Conservation (phyloP, 352 stramenopile genomes). For the Phytophthora colocasiae region DNA sequence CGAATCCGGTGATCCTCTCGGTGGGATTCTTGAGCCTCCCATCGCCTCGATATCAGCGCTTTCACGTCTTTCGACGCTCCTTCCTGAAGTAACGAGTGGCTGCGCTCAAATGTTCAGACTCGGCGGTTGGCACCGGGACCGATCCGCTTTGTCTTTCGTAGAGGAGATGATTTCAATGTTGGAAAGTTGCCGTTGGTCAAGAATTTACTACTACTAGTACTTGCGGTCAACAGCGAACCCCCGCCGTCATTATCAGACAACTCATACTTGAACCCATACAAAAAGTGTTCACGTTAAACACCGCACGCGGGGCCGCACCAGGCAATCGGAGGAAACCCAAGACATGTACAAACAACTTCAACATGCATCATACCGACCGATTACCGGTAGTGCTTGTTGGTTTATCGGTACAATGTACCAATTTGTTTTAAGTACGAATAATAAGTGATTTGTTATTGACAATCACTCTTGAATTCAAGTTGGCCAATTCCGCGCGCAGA, state of each 20-base stretch:
- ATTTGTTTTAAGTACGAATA: neutral
- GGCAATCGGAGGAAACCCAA: constrained; percentile 30
- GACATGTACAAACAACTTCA: constrained; percentile 13
- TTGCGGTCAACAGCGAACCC: constrained; percentile 5
- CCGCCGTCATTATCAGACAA: constrained; percentile 19
- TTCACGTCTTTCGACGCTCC: neutral
- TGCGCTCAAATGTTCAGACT: constrained; percentile 24
- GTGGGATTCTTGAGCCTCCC: constrained; percentile 7
- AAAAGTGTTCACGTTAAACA: constrained; percentile 7
- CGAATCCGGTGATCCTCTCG: constrained; percentile 4
- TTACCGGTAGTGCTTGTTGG: too few species aligned
- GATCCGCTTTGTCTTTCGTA: too few species aligned
- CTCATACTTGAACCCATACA: constrained; percentile 5
- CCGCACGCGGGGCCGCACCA: neutral
- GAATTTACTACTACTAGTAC: neutral
- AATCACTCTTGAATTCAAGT: constrained; percentile 5
- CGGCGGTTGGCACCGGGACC: neutral
- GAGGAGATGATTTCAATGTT: neutral
- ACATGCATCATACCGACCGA: neutral
- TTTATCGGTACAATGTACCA: too few species aligned
- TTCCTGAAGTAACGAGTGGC: constrained; percentile 14
- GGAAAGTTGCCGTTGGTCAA: neutral
- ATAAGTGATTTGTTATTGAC: neutral
- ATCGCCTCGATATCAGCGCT: constrained; percentile 8
- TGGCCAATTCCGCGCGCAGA: neutral